phyloP scores from a whole-genome alignment of 1,284 basidiomycete species.

The Pisolithus thermaeus region DNA sequence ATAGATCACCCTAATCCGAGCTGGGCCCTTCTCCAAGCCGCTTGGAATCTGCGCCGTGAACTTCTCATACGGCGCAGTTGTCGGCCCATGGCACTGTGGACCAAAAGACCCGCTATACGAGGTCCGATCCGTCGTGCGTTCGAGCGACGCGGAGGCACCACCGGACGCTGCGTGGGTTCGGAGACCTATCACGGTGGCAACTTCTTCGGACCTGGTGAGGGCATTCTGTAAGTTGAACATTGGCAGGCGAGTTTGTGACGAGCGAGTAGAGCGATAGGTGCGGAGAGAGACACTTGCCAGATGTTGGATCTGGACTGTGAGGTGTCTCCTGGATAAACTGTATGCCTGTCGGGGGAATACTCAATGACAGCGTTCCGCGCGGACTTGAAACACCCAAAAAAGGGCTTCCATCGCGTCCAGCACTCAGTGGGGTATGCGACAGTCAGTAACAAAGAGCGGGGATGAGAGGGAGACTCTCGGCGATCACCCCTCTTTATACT shows the following conservation, averaged over 20 bases:
- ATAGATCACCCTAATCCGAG: conserved; percentile 20
- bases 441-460: too few species aligned
- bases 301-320: conserved; percentile 20
- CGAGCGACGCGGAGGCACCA: conserved; percentile 11
- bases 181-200: conserved; percentile 25
- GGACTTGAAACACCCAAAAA: conserved; percentile 7
- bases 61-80: conserved; percentile 24
- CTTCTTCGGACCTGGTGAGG: conserved; percentile 21
- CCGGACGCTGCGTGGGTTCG: conserved; percentile 19
- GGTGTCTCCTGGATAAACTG: conserved; percentile 12
- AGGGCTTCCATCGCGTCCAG: too few species aligned
- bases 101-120: conserved; percentile 24
- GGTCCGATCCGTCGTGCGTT: conserved; percentile 15
- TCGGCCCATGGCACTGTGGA: conserved; percentile 14
- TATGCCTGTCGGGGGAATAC: conserved; percentile 13
- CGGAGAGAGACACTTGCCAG: conserved; percentile 16
- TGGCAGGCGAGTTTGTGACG: neutral
- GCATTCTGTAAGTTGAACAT: conserved; percentile 10
- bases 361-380: conserved; percentile 17
- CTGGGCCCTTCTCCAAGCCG: conserved; percentile 7
- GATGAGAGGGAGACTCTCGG: too few species aligned
- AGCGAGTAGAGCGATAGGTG: too few species aligned
- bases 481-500: too few species aligned
- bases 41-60: conserved; percentile 20
- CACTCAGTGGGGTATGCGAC: too few species aligned